Percentiles rank a stretch among this genome's conserved stretches.
Evolutionary conservation across 2,329 filamentous ascomycete species (phyloP).

Genomic region (Pseudohalonectria lignicola): DNA sequence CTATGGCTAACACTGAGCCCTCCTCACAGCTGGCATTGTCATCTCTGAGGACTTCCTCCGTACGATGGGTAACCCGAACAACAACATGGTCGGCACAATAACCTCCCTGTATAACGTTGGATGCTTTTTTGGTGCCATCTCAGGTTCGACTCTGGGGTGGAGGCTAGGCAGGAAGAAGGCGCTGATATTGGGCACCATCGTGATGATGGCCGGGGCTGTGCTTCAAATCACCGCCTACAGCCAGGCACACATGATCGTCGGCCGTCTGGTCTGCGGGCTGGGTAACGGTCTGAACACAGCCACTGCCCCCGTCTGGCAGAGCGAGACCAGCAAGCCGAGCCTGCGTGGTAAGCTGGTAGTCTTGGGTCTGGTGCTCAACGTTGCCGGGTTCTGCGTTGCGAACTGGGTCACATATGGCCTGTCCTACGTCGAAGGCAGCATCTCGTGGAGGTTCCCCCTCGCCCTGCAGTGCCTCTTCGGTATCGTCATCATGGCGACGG

Average conservation of each 20-base stretch:
- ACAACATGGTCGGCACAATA: no score
- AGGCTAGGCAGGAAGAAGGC: constrained; percentile 20
- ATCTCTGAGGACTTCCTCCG: no score
- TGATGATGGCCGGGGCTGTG: constrained; percentile 21
- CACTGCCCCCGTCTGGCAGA: constrained; percentile 26
- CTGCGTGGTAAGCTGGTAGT: constrained; percentile 20
- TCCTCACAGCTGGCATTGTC: no score
- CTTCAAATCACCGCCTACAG: constrained; percentile 22
- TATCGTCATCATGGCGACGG: constrained; percentile 18
- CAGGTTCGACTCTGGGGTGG: constrained; percentile 20
- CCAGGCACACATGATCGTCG: constrained; percentile 27
- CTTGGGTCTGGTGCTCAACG: constrained; percentile 19
- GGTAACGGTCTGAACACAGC: constrained; percentile 31
- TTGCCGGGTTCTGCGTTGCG: constrained; percentile 18
- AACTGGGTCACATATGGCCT: constrained; percentile 29
- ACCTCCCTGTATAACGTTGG: constrained; percentile 48
- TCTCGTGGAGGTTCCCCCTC: constrained; percentile 31
- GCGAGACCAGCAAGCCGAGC: constrained; percentile 21
- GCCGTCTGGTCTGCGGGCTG: constrained; percentile 23
- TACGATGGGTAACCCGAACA: no score
- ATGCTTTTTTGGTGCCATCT: constrained; percentile 40
- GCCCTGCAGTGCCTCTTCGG: constrained; percentile 30
- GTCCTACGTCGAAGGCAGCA: constrained; percentile 12
- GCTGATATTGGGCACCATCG: constrained; percentile 17
- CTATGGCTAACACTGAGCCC: no score